Conservation (phyloP, 148 eudicot genomes). For the Euryodendron excelsum region DNA sequence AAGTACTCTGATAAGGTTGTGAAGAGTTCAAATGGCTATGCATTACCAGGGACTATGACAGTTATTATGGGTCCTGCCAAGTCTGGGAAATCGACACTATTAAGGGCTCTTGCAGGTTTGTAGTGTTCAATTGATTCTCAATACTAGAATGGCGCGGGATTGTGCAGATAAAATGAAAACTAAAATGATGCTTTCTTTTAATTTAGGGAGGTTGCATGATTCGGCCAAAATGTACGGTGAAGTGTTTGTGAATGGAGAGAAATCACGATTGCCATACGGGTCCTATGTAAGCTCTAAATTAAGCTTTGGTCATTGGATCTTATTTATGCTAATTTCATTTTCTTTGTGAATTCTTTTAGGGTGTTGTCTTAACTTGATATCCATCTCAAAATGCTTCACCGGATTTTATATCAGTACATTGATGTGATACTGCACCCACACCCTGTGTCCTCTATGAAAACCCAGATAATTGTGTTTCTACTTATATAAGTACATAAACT, state of each 20-base stretch:
- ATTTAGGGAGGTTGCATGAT: conserved; percentile 79
- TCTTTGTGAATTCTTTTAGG: neutral
- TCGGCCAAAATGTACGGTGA: conserved; percentile 82
- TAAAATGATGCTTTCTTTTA: conserved; percentile 12
- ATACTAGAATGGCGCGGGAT: conserved; percentile 4
- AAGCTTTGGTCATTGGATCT: conserved; percentile 11
- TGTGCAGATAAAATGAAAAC: conserved; percentile 12
- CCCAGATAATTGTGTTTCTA: neutral
- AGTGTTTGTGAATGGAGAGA: conserved; percentile 81
- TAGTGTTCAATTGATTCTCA: conserved; percentile 10
- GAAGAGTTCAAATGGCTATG: conserved; percentile 93
- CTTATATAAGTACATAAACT: neutral
- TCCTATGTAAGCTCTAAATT: conserved; percentile 65
- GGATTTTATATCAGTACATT: neutral
- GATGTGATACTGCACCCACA: neutral
- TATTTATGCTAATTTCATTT: neutral
- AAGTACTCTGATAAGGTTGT: conserved; percentile 86
- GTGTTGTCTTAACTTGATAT: neutral
- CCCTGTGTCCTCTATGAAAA: neutral
- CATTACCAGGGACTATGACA: conserved; percentile 92
- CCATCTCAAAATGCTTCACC: neutral
- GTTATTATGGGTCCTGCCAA: conserved; percentile 99
- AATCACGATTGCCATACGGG: conserved; percentile 73
- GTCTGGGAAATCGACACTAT: conserved; percentile 91
- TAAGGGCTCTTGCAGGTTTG: conserved; percentile 93